phyloP scores from a whole-genome alignment of 805 yeast species.

The Candida nitratophila region DNA sequence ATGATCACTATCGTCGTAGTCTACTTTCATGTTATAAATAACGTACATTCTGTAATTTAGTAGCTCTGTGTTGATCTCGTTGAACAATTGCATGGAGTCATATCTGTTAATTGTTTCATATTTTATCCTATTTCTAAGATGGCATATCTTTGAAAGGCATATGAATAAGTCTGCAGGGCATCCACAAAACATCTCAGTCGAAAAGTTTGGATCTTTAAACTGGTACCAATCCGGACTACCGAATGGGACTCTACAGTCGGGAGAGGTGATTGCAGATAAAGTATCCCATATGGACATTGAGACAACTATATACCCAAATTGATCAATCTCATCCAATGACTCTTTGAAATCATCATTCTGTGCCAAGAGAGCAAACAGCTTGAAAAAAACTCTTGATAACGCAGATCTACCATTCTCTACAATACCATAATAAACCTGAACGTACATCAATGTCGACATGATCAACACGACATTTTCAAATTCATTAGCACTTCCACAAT shows the following conservation, averaged over 20 bases:
- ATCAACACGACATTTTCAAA: slow-evolving; percentile 13
- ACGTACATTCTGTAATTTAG: slow-evolving; percentile 29
- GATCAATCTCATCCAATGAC: slow-evolving; percentile 25
- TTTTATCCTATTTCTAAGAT: slow-evolving; percentile 14
- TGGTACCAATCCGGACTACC: slow-evolving; percentile 35
- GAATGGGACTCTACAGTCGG: slow-evolving; percentile 33
- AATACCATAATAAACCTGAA: slow-evolving; percentile 33
- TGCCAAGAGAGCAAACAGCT: slow-evolving; percentile 31
- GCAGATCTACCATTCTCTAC: slow-evolving; percentile 34
- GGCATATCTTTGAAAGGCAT: slow-evolving; percentile 29
- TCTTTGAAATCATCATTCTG: slow-evolving; percentile 23
- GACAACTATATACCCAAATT: slow-evolving; percentile 23
- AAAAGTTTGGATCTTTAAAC: slow-evolving; percentile 14
- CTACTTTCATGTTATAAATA: slow-evolving; percentile 5
- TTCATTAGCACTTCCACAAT: slow-evolving; percentile 5
- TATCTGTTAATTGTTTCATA: slow-evolving; percentile 4
- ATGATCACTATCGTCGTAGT: background rate
- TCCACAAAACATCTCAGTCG: slow-evolving; percentile 33
- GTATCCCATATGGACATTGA: slow-evolving; percentile 37
- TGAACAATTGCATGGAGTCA: slow-evolving; percentile 12
- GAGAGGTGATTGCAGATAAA: slow-evolving; percentile 32
- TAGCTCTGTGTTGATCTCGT: slow-evolving; percentile 20
- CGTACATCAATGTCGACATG: slow-evolving; percentile 31
- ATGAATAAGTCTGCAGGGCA: slow-evolving; percentile 34
- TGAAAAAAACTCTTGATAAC: slow-evolving; percentile 29